phyloP scores from a whole-genome alignment of 257 asterid genomes.

The Anisodus acutangulus region DNA sequence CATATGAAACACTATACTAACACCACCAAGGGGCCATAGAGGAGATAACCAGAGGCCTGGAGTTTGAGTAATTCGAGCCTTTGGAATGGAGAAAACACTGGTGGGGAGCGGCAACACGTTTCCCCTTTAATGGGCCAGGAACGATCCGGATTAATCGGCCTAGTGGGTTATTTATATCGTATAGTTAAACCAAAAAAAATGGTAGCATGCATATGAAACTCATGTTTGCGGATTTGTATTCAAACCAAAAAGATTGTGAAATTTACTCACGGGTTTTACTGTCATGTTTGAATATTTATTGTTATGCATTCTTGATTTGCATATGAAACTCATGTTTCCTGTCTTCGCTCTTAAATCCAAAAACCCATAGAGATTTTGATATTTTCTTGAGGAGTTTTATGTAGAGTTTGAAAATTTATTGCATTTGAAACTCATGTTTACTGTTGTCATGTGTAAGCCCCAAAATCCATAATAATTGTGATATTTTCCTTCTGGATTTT shows the following conservation, averaged over 20 bases:
- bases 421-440: slow-evolving; percentile 4
- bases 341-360: not conserved
- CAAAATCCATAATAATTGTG: slow-evolving; percentile 13
- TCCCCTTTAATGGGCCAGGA: not conserved
- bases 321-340: slow-evolving; percentile 16
- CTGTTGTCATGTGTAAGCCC: not conserved
- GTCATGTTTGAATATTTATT: not conserved
- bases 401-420: not conserved
- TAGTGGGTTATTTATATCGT: not conserved
- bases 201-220: not conserved
- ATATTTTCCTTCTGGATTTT: not conserved
- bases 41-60: not conserved
- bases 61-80: not conserved
- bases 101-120: not conserved
- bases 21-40: not conserved
- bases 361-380: not conserved
- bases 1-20: not conserved
- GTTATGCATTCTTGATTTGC: slow-evolving; percentile 10
- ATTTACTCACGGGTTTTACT: not conserved
- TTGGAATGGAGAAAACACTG: not conserved
- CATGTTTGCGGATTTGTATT: not conserved
- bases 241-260: not conserved
- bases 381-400: not conserved
- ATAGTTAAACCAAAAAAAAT: not conserved
- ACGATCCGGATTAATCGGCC: not conserved